Evolutionary conservation across 2,329 filamentous ascomycete genomes (phyloP), one percentile per base, ranked within the genome.

Genomic region (Anthostomella pinea): DNA sequence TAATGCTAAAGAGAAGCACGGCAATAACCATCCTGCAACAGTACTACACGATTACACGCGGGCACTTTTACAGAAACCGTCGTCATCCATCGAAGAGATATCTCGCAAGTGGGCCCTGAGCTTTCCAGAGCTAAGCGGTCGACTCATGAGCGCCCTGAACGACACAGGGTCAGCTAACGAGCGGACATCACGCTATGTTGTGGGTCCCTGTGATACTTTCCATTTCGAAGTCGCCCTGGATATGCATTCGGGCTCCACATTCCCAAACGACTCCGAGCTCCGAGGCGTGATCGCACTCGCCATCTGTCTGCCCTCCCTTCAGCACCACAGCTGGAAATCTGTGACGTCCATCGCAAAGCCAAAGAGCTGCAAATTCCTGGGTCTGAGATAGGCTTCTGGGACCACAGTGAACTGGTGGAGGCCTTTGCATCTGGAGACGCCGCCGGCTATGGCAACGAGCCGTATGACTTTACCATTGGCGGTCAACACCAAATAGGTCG

Each of bases 201-300:
- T 60, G 17, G 58, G 58, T 3, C 72, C 71, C 23, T 75, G 77
- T 41, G 72, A 75, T 44, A 71, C 81, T 22, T 64, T 83, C 43
- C 77, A 83, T 60, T 77, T 82, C 65, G 77, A 80, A 42, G 69
- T 75, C 5, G 76, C 75, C 1, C 67, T 83, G 6, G 72, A 80
- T 43, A 59, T 82, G 2, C 74, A 79, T 52, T 68, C 77, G 44
- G 70, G 72, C 30, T 70, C 69, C 48, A 70, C 72, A 38, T 79
- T 81, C 49, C 77, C 77, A 3, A 62, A 68, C 8, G 73, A 75
- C n/a, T 77, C 77, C 4, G 74, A 79, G 52, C 69, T 83, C 37
- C 70, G 77, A 43, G 75, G 74, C 39, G 70, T 76, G 41, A 72
- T 80, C 21, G 74, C 81, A 58, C 69, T 83, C 38, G 69, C 68